Evolutionary conservation across 2,329 filamentous ascomycete genomes (phyloP).

Genomic region (Diaporthe vaccinii): DNA sequence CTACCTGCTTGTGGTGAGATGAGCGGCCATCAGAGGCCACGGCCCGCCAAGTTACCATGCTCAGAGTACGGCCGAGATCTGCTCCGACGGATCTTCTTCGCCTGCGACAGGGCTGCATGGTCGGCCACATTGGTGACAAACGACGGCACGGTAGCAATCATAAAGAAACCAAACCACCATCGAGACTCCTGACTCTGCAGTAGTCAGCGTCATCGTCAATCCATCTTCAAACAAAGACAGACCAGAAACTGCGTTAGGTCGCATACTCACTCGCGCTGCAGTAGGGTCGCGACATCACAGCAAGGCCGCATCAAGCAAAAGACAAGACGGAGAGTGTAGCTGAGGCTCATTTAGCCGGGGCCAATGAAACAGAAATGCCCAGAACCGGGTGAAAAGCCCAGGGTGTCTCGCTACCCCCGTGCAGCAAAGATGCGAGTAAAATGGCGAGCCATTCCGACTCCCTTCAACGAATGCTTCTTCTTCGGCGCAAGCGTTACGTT

Average conservation of each 20-base stretch:
- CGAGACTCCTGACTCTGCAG: constrained; percentile 3
- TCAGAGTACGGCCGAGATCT: constrained; percentile 42
- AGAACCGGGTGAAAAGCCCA: constrained; percentile 23
- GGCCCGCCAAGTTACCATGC: constrained; percentile 35
- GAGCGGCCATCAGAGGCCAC: constrained; percentile 24
- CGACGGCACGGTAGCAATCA: constrained; percentile 2
- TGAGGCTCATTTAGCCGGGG: constrained; percentile 31
- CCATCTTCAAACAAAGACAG: neutral
- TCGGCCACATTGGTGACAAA: neutral
- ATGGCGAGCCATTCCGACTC: constrained; percentile 20
- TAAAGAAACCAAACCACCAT: neutral
- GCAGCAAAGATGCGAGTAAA: constrained; percentile 37
- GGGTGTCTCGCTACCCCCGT: constrained; percentile 34
- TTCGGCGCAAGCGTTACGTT: constrained; percentile 1
- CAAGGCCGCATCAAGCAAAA: constrained; percentile 9
- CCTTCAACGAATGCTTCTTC: constrained; percentile 16
- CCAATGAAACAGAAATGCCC: constrained; percentile 34
- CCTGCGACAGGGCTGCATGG: constrained; percentile 35
- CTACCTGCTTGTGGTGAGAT: constrained; percentile 39
- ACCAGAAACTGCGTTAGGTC: neutral
- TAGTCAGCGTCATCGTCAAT: neutral
- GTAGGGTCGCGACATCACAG: neutral
- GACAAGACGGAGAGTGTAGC: constrained; percentile 8
- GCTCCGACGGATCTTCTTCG: constrained; percentile 37
- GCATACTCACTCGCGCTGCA: neutral